Conservation (phyloP, 441 rosid species). For the Syzygium malaccense region DNA sequence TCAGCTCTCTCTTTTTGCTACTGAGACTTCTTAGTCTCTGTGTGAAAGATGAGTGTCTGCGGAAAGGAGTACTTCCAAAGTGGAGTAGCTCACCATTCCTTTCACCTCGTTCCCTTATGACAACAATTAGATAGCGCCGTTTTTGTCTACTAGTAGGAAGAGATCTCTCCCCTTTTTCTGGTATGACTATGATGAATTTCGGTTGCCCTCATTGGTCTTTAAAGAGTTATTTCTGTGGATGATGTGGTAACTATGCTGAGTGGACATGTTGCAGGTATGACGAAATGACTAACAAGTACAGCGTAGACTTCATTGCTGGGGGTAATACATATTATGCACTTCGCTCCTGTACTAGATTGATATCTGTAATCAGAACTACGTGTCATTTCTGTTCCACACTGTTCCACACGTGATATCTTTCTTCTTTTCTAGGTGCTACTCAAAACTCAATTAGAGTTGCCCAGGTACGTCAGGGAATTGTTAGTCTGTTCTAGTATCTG, state of each 20-base stretch:
- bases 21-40: not conserved
- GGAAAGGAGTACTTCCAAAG: not conserved
- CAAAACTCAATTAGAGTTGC: constrained; percentile 92
- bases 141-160: not conserved
- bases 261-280: constrained; percentile 47
- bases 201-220: not conserved
- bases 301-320: constrained; percentile 92
- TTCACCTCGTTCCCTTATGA: not conserved
- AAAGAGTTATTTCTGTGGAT: not conserved
- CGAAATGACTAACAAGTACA: constrained; percentile 51
- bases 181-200: not conserved
- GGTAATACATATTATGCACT: constrained; percentile 25
- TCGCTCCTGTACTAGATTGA: not conserved
- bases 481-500: not conserved
- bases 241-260: not conserved
- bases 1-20: not conserved
- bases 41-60: not conserved
- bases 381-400: not conserved
- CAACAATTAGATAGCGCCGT: not conserved
- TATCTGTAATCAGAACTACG: not conserved
- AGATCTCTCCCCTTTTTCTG: not conserved
- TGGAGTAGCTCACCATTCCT: not conserved
- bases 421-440: constrained; percentile 43
- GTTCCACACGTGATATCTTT: not conserved
- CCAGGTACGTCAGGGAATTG: constrained; percentile 37